phyloP scores from a whole-genome alignment of 345 rosid species.

The Noccaea bulbosa region DNA sequence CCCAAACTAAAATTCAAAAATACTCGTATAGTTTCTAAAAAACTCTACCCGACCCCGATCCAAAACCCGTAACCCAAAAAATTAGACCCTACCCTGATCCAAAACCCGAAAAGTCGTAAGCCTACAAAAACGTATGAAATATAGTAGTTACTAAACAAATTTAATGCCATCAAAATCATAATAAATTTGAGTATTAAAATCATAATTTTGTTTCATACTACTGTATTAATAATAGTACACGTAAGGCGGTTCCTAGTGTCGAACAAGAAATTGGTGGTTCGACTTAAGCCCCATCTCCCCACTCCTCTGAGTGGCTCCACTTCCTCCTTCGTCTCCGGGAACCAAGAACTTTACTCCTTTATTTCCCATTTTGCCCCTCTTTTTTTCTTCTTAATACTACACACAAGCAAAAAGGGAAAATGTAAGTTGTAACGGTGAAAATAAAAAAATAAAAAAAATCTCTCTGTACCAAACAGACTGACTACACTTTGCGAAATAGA shows the following conservation, averaged over 20 bases:
- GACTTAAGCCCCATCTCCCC: conserved; percentile 7
- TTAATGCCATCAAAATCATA: too few species aligned
- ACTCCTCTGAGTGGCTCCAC: conserved; percentile 32
- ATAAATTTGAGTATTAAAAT: too few species aligned
- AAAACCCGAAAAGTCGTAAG: too few species aligned
- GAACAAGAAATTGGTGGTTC: neutral
- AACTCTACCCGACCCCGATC: too few species aligned
- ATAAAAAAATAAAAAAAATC: conserved; percentile 1
- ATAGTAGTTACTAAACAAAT: too few species aligned
- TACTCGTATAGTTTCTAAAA: too few species aligned
- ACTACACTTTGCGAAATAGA: conserved; percentile 12
- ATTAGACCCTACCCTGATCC: too few species aligned
- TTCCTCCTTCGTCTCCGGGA: conserved; percentile 34
- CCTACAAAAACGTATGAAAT: too few species aligned
- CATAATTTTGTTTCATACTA: too few species aligned
- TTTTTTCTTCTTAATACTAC: neutral
- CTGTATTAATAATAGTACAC: neutral
- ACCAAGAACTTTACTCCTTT: neutral
- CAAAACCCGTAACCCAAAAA: too few species aligned
- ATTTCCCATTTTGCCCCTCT: conserved; percentile 37
- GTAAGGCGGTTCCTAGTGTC: neutral
- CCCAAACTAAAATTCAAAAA: too few species aligned
- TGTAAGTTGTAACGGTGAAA: conserved; percentile 31
- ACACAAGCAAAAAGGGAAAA: neutral
- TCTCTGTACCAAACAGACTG: conserved; percentile 9